phyloP scores from a whole-genome alignment of 371 early-diverging fungal genomes.

The Mortierella sp. region DNA sequence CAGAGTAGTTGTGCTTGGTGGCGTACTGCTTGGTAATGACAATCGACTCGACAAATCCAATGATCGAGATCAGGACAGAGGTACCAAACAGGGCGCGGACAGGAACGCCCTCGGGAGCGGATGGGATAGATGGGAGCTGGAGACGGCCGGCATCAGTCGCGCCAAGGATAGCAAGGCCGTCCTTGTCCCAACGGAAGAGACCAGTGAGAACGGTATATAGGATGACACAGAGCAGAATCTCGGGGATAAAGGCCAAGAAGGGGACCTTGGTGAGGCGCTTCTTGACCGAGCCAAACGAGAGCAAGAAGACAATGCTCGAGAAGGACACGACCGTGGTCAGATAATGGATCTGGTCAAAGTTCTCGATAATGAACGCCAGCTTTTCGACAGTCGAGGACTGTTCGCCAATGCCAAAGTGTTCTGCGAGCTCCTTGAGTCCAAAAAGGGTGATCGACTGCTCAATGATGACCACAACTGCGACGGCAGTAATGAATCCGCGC shows the following conservation, averaged over 20 bases:
- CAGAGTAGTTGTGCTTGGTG: slow-evolving; percentile 86
- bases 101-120: slow-evolving; percentile 76
- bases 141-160: slow-evolving; percentile 72
- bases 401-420: slow-evolving; percentile 68
- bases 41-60: slow-evolving; percentile 97
- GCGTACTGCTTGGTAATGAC: slow-evolving; percentile 93
- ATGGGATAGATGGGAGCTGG: slow-evolving; percentile 72
- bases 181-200: slow-evolving; percentile 73
- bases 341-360: slow-evolving; percentile 70
- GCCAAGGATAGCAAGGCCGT: slow-evolving; percentile 84
- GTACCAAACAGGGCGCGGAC: slow-evolving; percentile 60
- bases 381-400: slow-evolving; percentile 82
- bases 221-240: slow-evolving; percentile 87
- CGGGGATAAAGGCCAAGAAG: slow-evolving; percentile 85
- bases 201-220: slow-evolving; percentile 74
- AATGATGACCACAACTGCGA: slow-evolving; percentile 89
- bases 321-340: slow-evolving; percentile 79
- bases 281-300: slow-evolving; percentile 72
- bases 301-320: slow-evolving; percentile 75
- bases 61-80: slow-evolving; percentile 86
- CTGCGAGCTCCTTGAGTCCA: slow-evolving; percentile 69
- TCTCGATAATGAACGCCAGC: slow-evolving; percentile 68
- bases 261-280: slow-evolving; percentile 58
- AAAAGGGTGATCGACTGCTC: slow-evolving; percentile 86
- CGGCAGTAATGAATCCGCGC: slow-evolving; percentile 94